Percentiles rank a stretch among this genome's conserved stretches.
Conservation (phyloP, 2,329 filamentous ascomycete genomes). For the Fusarium nygamai region DNA sequence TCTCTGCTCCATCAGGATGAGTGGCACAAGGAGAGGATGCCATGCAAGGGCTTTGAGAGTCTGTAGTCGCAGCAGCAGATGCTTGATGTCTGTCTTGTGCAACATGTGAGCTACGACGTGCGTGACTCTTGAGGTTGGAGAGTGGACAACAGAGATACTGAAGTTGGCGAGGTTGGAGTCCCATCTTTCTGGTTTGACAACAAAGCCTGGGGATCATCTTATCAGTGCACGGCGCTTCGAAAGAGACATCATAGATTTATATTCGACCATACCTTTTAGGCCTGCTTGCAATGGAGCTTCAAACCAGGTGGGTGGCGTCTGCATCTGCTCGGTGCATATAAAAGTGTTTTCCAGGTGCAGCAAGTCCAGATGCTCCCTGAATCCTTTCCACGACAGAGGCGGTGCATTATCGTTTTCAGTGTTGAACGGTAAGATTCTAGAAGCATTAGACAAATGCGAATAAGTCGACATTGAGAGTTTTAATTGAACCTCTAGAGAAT, state of each 20-base stretch:
- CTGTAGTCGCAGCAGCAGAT: background rate
- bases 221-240: rapidly evolving
- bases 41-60: background rate
- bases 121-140: background rate
- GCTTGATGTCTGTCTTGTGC: background rate
- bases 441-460: background rate
- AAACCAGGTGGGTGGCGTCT: background rate
- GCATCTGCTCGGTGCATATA: background rate
- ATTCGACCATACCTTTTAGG: background rate
- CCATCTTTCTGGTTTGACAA: background rate
- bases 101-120: background rate
- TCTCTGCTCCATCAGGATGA: background rate
- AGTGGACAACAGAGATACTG: background rate
- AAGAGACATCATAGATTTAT: background rate
- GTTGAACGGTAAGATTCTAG: background rate
- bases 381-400: background rate
- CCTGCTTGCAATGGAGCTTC: background rate
- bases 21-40: background rate
- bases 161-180: background rate
- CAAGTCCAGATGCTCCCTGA: background rate
- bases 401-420: background rate
- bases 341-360: background rate
- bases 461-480: background rate
- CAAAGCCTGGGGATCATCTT: rapidly evolving
- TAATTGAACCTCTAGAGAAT: background rate